Conservation (phyloP, 768 basidiomycete species). For the Leccinum imitatum region DNA sequence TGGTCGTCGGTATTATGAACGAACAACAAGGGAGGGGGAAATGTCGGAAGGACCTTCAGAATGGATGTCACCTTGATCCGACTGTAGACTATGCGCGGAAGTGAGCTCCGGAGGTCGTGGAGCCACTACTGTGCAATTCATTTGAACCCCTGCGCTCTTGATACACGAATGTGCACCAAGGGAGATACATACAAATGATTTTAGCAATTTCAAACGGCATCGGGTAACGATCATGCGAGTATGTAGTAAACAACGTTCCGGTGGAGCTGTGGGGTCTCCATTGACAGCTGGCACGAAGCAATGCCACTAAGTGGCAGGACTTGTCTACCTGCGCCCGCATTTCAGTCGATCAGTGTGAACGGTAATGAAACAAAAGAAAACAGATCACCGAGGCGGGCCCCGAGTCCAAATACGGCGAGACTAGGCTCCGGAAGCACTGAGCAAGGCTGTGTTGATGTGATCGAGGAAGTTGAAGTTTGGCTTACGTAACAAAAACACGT, state of each 20-base stretch:
- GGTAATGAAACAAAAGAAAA: background rate
- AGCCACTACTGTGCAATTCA: too few relatives aligned
- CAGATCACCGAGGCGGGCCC: too few relatives aligned
- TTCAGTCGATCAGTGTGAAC: background rate
- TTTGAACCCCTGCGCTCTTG: background rate
- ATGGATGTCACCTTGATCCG: too few relatives aligned
- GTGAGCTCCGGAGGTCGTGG: too few relatives aligned
- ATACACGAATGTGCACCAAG: too few relatives aligned
- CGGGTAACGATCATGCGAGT: background rate
- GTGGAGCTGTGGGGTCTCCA: background rate
- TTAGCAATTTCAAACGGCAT: background rate
- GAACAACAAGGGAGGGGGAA: too few relatives aligned
- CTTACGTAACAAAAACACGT: background rate
- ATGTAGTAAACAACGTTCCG: background rate
- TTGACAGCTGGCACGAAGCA: background rate
- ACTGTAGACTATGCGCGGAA: too few relatives aligned
- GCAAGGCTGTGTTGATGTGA: too few relatives aligned
- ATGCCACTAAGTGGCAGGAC: background rate
- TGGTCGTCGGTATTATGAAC: too few relatives aligned
- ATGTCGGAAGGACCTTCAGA: too few relatives aligned
- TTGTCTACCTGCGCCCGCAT: background rate
- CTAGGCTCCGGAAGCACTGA: too few relatives aligned
- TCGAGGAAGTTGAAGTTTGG: background rate
- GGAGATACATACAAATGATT: background rate
- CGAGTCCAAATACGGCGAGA: background rate